Evolutionary conservation across 2,329 filamentous ascomycete genomes (phyloP).

Genomic region (Ascosphaera acerosa): DNA sequence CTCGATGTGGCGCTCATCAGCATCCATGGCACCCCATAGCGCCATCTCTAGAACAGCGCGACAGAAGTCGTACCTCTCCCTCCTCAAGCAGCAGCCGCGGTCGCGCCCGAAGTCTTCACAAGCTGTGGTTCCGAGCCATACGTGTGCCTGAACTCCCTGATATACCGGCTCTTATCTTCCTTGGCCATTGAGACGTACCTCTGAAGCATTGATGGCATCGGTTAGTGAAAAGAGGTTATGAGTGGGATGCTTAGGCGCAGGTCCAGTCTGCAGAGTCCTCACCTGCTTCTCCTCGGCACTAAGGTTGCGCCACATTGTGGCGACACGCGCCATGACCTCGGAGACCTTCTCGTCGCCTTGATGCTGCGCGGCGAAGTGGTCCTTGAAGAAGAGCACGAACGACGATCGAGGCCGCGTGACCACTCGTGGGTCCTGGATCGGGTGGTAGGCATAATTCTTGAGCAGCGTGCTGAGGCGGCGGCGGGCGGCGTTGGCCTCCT

Average conservation of each 20-base stretch:
- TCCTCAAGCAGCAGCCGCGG: slow-evolving; percentile 5
- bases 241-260: slow-evolving; percentile 1
- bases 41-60: too few relatives aligned
- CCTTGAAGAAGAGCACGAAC: slow-evolving; percentile 21
- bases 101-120: background rate
- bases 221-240: background rate
- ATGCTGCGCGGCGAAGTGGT: slow-evolving; percentile 24
- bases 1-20: too few relatives aligned
- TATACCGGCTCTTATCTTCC: slow-evolving; percentile 7
- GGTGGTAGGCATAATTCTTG: slow-evolving; percentile 4
- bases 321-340: slow-evolving; percentile 12
- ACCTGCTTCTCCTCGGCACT: slow-evolving; percentile 12
- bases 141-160: slow-evolving; percentile 8
- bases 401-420: slow-evolving; percentile 20
- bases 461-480: slow-evolving; percentile 9
- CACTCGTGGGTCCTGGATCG: slow-evolving; percentile 28
- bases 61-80: too few relatives aligned
- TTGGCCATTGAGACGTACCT: slow-evolving; percentile 7
- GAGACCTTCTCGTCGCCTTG: slow-evolving; percentile 20
- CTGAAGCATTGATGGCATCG: slow-evolving; percentile 3
- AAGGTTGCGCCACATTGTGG: slow-evolving; percentile 11
- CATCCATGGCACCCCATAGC: too few relatives aligned
- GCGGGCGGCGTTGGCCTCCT: slow-evolving; percentile 33
- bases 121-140: slow-evolving; percentile 6
- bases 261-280: slow-evolving; percentile 1